These are phyloP conservation scores for Lasiosphaeria miniovina DNA, from an alignment of 495 filamentous ascomycete genomes.

Conservation along the genomic window DNA sequence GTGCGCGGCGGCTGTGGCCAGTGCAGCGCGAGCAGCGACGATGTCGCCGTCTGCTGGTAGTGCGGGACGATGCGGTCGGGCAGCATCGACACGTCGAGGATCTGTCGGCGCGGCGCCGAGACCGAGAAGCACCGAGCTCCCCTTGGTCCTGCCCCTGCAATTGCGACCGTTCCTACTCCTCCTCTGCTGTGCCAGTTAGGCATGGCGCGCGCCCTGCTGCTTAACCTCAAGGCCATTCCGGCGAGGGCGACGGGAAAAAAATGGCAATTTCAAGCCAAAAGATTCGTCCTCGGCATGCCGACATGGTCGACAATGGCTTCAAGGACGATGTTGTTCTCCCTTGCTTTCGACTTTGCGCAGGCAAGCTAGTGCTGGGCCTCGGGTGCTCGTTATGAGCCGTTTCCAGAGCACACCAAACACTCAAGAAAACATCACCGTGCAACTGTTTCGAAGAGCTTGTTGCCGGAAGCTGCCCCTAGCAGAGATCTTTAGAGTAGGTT, in stretches of 20 bases:
- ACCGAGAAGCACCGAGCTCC: slow-evolving; percentile 43
- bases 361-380: neutral
- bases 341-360: too few relatives aligned
- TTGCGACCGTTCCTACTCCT: neutral
- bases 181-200: neutral
- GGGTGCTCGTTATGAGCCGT: too few relatives aligned
- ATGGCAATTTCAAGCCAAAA: slow-evolving; percentile 22
- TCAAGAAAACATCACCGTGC: too few relatives aligned
- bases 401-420: too few relatives aligned
- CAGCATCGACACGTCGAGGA: slow-evolving; percentile 50
- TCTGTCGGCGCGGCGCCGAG: slow-evolving; percentile 37
- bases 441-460: too few relatives aligned
- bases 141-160: neutral
- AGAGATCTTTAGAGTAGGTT: too few relatives aligned
- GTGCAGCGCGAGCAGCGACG: slow-evolving; percentile 71
- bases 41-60: slow-evolving; percentile 44
- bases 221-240: slow-evolving; percentile 10
- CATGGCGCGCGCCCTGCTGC: slow-evolving; percentile 13
- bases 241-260: slow-evolving; percentile 1
- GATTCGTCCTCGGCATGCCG: slow-evolving; percentile 24
- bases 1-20: slow-evolving; percentile 90
- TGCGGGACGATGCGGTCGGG: slow-evolving; percentile 52
- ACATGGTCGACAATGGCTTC: slow-evolving; percentile 21
- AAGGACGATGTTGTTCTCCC: too few relatives aligned
- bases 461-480: too few relatives aligned